Base-by-base conservation (phyloP, 768 basidiomycete genomes). In the Coprinopsis marcescibilis region DNA sequence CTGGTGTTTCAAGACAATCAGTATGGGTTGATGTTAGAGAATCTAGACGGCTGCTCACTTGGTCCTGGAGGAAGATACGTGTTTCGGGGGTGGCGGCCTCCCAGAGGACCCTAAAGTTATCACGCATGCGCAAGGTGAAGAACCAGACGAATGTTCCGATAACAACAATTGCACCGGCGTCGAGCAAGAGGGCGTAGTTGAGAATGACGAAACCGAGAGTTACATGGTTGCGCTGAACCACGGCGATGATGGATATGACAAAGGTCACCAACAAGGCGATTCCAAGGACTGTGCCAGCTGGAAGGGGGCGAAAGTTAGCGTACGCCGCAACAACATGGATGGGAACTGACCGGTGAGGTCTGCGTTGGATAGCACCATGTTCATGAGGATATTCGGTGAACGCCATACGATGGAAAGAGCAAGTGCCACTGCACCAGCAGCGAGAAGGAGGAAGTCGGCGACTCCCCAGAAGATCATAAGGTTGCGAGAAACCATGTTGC, bases 141-240 rank as follows among this genome's bases (percentile, higher is more conserved):
- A 85, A 80, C 92, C 92, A 95, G 42, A 94, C 67, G 53, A 78
- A 75, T 17, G 82, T 77, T 50, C 87, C 90, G 21, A 89, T 65
- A 43, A 81, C 56, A 40, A 84, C 64, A 33, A 85, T 74, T 20
- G 73, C 71, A 35, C 85, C 54, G 6, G 74, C 75, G 56, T 92
- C 83, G 32, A 72, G 46, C 27, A 93, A 62, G 43, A 93, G 80
- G 21, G 72, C 56, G 70, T 83, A 89, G 65, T 91, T 92, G 55
- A 91, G 78, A 30, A 85, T 61, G 52, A 85, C 77, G 30, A 95
- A 78, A 35, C 85, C 81, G 27, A 71, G 61, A 35, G 76, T 87
- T 53, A 82, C 73, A 59, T 84, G 80, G 52, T 81, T 83, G 24
- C 76, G 75, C 55, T 86, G 82, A 25, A 84, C 63, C 55, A 91